phyloP scores from a whole-genome alignment of 2,329 filamentous ascomycete species.

The Colletotrichum chlorophyti region DNA sequence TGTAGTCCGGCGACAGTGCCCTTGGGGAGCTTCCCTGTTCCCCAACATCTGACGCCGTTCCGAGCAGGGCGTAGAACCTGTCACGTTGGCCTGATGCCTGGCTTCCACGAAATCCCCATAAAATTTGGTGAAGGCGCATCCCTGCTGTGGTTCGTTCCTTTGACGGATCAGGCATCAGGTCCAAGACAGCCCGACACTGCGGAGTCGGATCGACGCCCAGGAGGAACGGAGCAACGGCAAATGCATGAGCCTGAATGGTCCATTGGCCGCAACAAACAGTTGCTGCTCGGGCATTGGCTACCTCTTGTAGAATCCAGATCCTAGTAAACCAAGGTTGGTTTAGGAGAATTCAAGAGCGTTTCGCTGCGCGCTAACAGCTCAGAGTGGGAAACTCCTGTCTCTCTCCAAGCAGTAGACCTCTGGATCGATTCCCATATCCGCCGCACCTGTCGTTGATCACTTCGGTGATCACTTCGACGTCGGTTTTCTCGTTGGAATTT shows the following conservation, averaged over 20 bases:
- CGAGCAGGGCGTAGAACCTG: neutral
- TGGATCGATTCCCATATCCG: too few species aligned
- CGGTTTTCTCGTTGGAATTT: neutral
- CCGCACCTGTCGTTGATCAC: neutral
- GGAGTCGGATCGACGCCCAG: neutral
- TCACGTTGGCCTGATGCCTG: neutral
- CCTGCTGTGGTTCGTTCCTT: neutral
- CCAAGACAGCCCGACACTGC: neutral
- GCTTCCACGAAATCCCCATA: neutral
- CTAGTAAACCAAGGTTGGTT: neutral
- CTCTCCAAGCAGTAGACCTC: too few species aligned
- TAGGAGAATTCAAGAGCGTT: neutral
- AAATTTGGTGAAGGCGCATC: neutral
- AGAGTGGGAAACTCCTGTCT: too few species aligned
- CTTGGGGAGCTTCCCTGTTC: neutral
- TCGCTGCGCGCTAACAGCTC: too few species aligned
- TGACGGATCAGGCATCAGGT: neutral
- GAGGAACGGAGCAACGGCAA: neutral
- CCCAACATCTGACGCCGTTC: neutral
- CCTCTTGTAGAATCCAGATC: constrained; percentile 18
- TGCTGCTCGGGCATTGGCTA: neutral
- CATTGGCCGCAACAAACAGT: neutral
- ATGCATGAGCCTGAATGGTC: neutral
- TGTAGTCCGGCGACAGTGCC: neutral
- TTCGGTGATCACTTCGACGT: neutral